Percentiles rank a stretch among this genome's conserved stretches.
These are phyloP conservation scores for Dysphania ambrosioides DNA, from an alignment of 148 eudicot species.

Conservation along the genomic window DNA sequence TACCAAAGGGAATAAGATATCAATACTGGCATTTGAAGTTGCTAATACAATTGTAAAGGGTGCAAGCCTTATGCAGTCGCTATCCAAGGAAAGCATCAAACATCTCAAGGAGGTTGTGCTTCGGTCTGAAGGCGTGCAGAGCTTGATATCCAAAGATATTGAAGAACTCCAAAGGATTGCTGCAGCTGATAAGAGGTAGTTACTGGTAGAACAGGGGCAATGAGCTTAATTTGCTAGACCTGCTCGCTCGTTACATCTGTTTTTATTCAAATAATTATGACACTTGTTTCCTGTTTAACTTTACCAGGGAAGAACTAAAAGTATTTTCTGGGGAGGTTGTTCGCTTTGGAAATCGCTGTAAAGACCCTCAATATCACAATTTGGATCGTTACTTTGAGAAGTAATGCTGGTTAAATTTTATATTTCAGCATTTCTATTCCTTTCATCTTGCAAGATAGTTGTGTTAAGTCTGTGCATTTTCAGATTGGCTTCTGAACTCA, in stretches of 20 bases:
- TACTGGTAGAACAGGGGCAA: not conserved
- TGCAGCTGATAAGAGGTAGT: slow-evolving; percentile 93
- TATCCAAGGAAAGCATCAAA: slow-evolving; percentile 66
- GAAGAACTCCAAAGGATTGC: slow-evolving; percentile 84
- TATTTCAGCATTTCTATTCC: not conserved
- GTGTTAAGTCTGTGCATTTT: slow-evolving; percentile 4
- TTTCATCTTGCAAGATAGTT: slow-evolving; percentile 12
- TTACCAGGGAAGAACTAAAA: slow-evolving; percentile 79
- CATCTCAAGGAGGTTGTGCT: slow-evolving; percentile 87
- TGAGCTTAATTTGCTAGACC: not conserved
- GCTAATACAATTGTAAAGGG: slow-evolving; percentile 95
- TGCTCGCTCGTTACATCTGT: slow-evolving; percentile 3
- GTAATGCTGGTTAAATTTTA: slow-evolving; percentile 37
- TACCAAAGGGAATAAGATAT: slow-evolving; percentile 79
- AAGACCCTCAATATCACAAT: slow-evolving; percentile 98
- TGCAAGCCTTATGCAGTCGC: slow-evolving; percentile 88
- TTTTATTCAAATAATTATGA: slow-evolving; percentile 4
- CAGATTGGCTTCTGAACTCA: slow-evolving; percentile 64
- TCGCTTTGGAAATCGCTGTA: slow-evolving; percentile 96
- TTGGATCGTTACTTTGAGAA: slow-evolving; percentile 95
- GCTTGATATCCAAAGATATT: slow-evolving; percentile 67
- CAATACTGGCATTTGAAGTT: slow-evolving; percentile 90
- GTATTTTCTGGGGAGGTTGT: slow-evolving; percentile 88
- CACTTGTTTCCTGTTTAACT: slow-evolving; percentile 10
- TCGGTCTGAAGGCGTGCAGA: slow-evolving; percentile 88